These are phyloP conservation scores for Litsea cubeba DNA, from an alignment of 164 flowering plant species.

Conservation along the genomic window DNA sequence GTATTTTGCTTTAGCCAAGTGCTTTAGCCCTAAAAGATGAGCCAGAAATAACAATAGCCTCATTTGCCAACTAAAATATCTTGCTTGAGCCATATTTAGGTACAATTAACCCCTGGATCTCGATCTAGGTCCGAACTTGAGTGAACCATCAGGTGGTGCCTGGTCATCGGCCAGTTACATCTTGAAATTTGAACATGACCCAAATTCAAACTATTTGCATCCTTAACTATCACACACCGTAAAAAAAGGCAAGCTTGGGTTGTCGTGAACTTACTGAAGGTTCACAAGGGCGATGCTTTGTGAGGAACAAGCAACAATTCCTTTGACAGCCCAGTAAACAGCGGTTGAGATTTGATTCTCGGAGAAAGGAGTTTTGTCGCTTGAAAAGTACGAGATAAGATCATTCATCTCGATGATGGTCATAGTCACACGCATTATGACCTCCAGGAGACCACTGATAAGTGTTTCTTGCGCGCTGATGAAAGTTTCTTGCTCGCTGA, in stretches of 20 bases:
- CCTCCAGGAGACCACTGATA: slow-evolving; percentile 33
- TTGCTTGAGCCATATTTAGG: too few relatives aligned
- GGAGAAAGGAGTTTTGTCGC: slow-evolving; percentile 26
- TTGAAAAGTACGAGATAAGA: slow-evolving; percentile 33
- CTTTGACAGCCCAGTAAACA: slow-evolving; percentile 45
- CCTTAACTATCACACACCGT: not conserved
- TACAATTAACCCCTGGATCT: too few relatives aligned
- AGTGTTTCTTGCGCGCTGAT: slow-evolving; percentile 26
- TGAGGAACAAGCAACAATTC: slow-evolving; percentile 40
- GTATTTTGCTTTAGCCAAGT: too few relatives aligned
- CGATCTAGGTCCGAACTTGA: too few relatives aligned
- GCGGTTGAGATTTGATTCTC: slow-evolving; percentile 39
- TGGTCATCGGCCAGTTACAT: not conserved
- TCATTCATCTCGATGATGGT: slow-evolving; percentile 41
- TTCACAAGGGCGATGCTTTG: slow-evolving; percentile 30
- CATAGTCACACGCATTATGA: slow-evolving; percentile 34
- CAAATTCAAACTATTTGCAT: not conserved
- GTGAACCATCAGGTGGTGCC: too few relatives aligned
- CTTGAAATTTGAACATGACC: too few relatives aligned
- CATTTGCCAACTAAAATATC: not conserved
- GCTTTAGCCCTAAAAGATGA: too few relatives aligned
- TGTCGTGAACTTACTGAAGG: slow-evolving; percentile 13
- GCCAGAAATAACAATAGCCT: too few relatives aligned
- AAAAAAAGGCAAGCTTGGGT: not conserved
- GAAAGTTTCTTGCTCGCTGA: not conserved